phyloP scores from a whole-genome alignment of 1,284 basidiomycete genomes.

The Volvariella volvacea region DNA sequence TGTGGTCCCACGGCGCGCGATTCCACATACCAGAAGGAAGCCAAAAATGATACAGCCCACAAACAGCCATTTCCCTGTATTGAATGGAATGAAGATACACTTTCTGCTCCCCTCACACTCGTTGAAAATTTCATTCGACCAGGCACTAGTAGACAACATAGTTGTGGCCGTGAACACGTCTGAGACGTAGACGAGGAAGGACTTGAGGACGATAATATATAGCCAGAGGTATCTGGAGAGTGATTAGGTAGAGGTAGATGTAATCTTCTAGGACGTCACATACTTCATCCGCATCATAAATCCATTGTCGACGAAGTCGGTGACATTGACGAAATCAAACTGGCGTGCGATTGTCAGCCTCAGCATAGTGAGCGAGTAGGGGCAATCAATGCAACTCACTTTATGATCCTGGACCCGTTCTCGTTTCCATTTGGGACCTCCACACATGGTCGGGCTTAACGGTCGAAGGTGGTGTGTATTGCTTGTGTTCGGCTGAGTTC shows the following conservation, averaged over 20 bases:
- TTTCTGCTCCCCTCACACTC: slow-evolving; percentile 57
- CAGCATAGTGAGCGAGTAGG: not conserved
- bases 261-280: slow-evolving; percentile 19
- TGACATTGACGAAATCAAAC: slow-evolving; percentile 96
- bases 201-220: slow-evolving; percentile 90
- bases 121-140: slow-evolving; percentile 87
- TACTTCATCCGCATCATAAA: slow-evolving; percentile 84
- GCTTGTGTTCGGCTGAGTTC: no score
- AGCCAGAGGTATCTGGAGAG: slow-evolving; percentile 78
- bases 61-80: slow-evolving; percentile 92
- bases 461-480: slow-evolving; percentile 11
- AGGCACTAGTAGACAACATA: slow-evolving; percentile 87
- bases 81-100: slow-evolving; percentile 85
- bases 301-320: slow-evolving; percentile 87
- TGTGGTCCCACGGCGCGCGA: no score
- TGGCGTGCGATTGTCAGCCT: slow-evolving; percentile 25
- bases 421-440: slow-evolving; percentile 87
- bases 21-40: slow-evolving; percentile 73
- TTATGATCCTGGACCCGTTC: slow-evolving; percentile 98
- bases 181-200: slow-evolving; percentile 91
- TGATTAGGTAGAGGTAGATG: slow-evolving; percentile 2
- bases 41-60: slow-evolving; percentile 97
- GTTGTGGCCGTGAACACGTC: slow-evolving; percentile 98
- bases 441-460: slow-evolving; percentile 41
- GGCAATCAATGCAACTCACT: slow-evolving; percentile 34